phyloP scores from a whole-genome alignment of 2,329 filamentous ascomycete species.

The Torrubiellomyces zombiae region DNA sequence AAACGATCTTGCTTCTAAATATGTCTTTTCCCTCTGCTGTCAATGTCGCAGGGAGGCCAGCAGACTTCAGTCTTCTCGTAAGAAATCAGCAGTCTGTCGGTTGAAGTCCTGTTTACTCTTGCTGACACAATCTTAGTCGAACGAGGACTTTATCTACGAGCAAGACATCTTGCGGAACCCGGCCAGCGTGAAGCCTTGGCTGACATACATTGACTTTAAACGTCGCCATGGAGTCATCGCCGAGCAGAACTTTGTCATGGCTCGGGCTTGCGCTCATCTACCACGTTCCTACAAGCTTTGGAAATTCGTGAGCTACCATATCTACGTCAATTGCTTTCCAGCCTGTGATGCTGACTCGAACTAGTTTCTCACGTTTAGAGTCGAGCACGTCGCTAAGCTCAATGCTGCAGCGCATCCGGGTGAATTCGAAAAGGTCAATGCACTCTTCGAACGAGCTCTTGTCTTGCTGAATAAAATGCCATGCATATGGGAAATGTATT shows the following conservation, averaged over 20 bases:
- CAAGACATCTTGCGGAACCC: constrained; percentile 82
- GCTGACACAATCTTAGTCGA: constrained; percentile 43
- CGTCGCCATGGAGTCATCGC: constrained; percentile 65
- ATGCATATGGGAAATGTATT: constrained; percentile 93
- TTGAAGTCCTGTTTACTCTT: too few species aligned
- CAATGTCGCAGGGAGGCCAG: too few species aligned
- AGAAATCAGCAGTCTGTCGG: too few species aligned
- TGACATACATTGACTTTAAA: constrained; percentile 88
- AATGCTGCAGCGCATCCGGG: constrained; percentile 65
- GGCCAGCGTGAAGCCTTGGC: constrained; percentile 81
- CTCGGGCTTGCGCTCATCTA: constrained; percentile 76
- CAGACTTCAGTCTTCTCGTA: constrained; percentile 33
- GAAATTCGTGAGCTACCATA: constrained; percentile 60
- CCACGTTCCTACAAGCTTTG: constrained; percentile 95
- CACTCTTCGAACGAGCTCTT: constrained; percentile 80
- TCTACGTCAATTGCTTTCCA: too few species aligned
- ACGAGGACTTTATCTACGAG: constrained; percentile 90
- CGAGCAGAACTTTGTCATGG: constrained; percentile 77
- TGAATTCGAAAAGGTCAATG: constrained; percentile 88
- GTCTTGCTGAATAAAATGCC: constrained; percentile 98
- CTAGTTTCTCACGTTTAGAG: constrained; percentile 72
- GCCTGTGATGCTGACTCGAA: too few species aligned
- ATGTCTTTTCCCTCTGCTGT: too few species aligned
- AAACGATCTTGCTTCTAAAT: too few species aligned
- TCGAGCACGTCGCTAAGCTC: constrained; percentile 62